Evolutionary conservation across 1,139 yeast genomes (phyloP), one percentile per base, ranked within the genome.

Genomic region (Saccharomyces hybrid): DNA sequence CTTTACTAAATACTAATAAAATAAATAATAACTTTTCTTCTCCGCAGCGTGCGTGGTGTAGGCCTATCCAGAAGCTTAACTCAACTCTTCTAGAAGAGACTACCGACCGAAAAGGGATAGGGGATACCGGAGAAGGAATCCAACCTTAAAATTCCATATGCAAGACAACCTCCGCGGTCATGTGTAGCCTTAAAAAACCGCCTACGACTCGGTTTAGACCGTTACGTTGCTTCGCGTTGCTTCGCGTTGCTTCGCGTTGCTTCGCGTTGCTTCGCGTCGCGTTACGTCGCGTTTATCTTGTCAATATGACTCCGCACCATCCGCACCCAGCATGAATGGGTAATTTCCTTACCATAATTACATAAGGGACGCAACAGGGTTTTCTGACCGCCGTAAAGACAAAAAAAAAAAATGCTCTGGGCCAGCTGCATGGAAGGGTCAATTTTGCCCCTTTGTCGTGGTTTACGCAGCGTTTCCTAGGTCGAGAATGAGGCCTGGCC

Each of bases 141-240:
- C 42, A 38, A 38, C 42, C n/a, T 38, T 38, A 38, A 38, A 38
- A 11, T 38, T 38, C n/a, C 13, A 11, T 38, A 16, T 8, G 25
- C 42, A 38, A 38, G 25, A 4, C 23, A 11, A 5, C 23, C 13
- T 16, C 42, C 4, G 23, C 13, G 20, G 86, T 67, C 23, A 3
- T 38, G 42, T 11, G 20, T 38, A 16, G 23, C 23, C 5, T 38
- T 4, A 38, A 34, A 32, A 32, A n/a, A 34, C 23, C 3, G 7
- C 20, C 5, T 11, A 14, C 23, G 42, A 20, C 23, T 20, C 23
- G 4, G 23, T 20, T 20, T 20, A 20, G 23, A 3, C 23, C 23
- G 23, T 20, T 20, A 20, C 23, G 23, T 20, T 20, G 23, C 23
- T 20, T 20, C 23, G 23, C 23, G 23, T 20, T 20, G 23, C 23